Base-by-base conservation (phyloP, 179 eudicot genomes). In the Actinidia arguta region DNA sequence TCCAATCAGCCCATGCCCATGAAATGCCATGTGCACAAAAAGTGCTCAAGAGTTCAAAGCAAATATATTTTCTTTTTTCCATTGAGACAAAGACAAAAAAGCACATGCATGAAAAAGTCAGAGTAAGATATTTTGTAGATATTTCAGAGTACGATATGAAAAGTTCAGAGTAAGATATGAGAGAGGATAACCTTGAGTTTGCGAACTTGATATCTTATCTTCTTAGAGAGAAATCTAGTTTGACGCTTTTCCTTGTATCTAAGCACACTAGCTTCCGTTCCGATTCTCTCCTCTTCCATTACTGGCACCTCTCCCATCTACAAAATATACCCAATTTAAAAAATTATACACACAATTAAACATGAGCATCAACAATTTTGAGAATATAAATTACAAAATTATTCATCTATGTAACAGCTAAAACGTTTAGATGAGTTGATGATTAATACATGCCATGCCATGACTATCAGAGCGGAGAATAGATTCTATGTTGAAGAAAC, bases 151-250 rank as follows among this genome's bases (percentile, higher is more conserved):
- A n/a, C n/a, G n/a, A n/a, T n/a, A n/a, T n/a, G 14, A 31, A 46
- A 66, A 31, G 72, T 20, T 73, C 31, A 31, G 42, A 72, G 64
- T 24, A 5, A 59, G 10, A 18, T n/a, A 48, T n/a, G 55, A 20
- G 11, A 9, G 36, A 22, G 4, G 59, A 3, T 3, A 18, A 91
- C 94, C 92, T 91, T 89, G 81, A 87, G 86, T 62, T 91, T 91
- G 70, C 94, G 92, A 68, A 91, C 91, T 85, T 91, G 76, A 61
- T 89, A 91, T 78, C 94, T 84, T 63, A 91, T 91, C 83, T 88
- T 88, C 73, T 88, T 90, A 25, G 91, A 82, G 76, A 91, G 90
- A 27, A 89, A 81, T 84, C 94, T 84, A 48, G 44, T 78, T 31
- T 88, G 91, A 24, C 94, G 86, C 75, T 91, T 91, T 73, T 91